Conservation (phyloP, 495 filamentous ascomycete genomes). For the Aspergillus cristatus region DNA sequence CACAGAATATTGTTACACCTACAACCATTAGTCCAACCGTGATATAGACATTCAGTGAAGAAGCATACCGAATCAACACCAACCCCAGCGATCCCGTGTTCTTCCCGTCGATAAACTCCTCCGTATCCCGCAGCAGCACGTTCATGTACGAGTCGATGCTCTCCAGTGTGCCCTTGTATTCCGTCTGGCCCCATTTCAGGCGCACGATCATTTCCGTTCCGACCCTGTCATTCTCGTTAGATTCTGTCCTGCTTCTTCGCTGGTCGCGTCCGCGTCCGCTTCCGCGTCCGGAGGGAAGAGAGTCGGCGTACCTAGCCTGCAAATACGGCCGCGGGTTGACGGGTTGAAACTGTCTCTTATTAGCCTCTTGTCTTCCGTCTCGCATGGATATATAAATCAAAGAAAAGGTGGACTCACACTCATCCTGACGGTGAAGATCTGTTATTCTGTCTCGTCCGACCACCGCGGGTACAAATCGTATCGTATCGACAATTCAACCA, state of each 20-base stretch:
- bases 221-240: constrained; percentile 44
- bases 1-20: constrained; percentile 96
- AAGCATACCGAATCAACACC: constrained; percentile 74
- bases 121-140: constrained; percentile 77
- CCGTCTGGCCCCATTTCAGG: constrained; percentile 95
- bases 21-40: background rate
- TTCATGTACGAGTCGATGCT: constrained; percentile 99
- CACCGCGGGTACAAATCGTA: too few species aligned
- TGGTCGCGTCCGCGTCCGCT: too few species aligned
- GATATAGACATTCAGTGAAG: background rate
- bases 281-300: background rate
- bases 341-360: constrained; percentile 55
- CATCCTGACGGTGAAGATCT: too few species aligned
- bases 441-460: too few species aligned
- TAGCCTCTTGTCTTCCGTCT: too few species aligned
- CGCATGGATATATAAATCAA: background rate
- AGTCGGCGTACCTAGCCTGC: constrained; percentile 61
- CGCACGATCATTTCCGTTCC: constrained; percentile 83
- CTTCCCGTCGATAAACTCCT: constrained; percentile 88
- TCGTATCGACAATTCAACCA: too few species aligned
- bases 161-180: constrained; percentile 89
- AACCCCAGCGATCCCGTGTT: constrained; percentile 74
- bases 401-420: background rate
- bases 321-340: constrained; percentile 87
- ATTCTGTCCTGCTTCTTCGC: too few species aligned